A percentile compares a stretch with the other conserved stretches of the same genome.
phyloP scores from a whole-genome alignment of 495 filamentous ascomycete species.

The Penicillium maclennaniae region DNA sequence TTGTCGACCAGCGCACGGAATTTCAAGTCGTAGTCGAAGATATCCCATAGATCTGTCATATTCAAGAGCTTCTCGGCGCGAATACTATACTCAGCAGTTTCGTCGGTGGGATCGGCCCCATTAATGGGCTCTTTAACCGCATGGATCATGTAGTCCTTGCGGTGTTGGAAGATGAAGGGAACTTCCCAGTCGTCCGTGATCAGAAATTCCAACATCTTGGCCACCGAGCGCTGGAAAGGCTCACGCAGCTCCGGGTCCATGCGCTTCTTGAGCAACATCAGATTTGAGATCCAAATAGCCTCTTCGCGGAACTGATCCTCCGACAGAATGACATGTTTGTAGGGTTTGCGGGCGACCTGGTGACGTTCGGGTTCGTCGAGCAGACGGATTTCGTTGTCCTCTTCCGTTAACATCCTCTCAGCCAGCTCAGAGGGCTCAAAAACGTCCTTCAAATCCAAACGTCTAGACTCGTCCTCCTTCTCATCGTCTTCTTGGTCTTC shows the following conservation, averaged over 20 bases:
- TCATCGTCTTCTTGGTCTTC: slow-evolving; percentile 68
- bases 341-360: slow-evolving; percentile 85
- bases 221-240: slow-evolving; percentile 81
- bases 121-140: slow-evolving; percentile 64
- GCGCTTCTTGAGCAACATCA: slow-evolving; percentile 81
- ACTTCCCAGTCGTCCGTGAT: slow-evolving; percentile 90
- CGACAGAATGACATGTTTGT: slow-evolving; percentile 67
- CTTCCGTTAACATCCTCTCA: slow-evolving; percentile 92
- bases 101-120: slow-evolving; percentile 52
- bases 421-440: slow-evolving; percentile 93
- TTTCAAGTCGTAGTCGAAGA: slow-evolving; percentile 90
- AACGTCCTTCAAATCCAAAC: slow-evolving; percentile 92
- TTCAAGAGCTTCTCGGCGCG: slow-evolving; percentile 83
- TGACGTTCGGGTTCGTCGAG: slow-evolving; percentile 90
- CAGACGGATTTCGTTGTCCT: slow-evolving; percentile 83
- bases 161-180: slow-evolving; percentile 95
- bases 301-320: slow-evolving; percentile 86
- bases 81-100: slow-evolving; percentile 67
- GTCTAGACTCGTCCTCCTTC: slow-evolving; percentile 65
- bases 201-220: slow-evolving; percentile 92
- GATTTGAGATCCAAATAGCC: slow-evolving; percentile 80
- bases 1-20: slow-evolving; percentile 89
- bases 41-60: slow-evolving; percentile 90
- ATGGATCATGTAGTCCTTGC: slow-evolving; percentile 96
- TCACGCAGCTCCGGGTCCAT: slow-evolving; percentile 65